These are phyloP conservation scores for Tillandsia leiboldiana DNA, from an alignment of 176 grass and related monocot genomes.

Conservation along the genomic window DNA sequence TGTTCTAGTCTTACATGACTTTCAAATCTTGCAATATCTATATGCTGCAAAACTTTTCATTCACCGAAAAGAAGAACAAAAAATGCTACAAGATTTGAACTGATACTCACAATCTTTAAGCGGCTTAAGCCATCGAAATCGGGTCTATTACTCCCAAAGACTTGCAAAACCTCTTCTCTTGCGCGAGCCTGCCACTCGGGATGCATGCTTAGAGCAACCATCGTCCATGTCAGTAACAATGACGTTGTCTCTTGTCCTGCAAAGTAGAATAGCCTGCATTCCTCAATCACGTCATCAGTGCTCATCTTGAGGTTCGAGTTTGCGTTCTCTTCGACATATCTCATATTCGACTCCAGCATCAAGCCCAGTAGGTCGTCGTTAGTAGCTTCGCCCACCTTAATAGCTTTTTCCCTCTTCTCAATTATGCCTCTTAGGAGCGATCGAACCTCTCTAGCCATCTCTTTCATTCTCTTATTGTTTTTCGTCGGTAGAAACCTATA, in stretches of 20 bases:
- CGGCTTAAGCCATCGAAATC: conserved; percentile 44
- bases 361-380: conserved; percentile 55
- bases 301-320: conserved; percentile 35
- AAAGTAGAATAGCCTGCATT: conserved; percentile 92
- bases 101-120: conserved; percentile 65
- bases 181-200: conserved; percentile 58
- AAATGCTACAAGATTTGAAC: neutral
- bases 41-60: neutral
- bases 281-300: conserved; percentile 54
- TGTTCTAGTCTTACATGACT: neutral
- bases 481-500: conserved; percentile 55
- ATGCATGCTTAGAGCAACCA: conserved; percentile 62
- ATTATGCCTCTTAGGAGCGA: conserved; percentile 46
- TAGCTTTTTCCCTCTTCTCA: conserved; percentile 34
- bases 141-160: conserved; percentile 38
- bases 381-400: conserved; percentile 28
- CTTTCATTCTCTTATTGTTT: conserved; percentile 48
- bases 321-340: conserved; percentile 23
- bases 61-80: neutral
- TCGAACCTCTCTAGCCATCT: conserved; percentile 27
- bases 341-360: conserved; percentile 58
- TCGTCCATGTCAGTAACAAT: conserved; percentile 76
- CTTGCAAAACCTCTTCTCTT: conserved; percentile 67
- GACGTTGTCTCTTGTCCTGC: conserved; percentile 73
- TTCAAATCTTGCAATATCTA: neutral